phyloP scores from a whole-genome alignment of 345 rosid genomes.

The Citrus trifoliata region DNA sequence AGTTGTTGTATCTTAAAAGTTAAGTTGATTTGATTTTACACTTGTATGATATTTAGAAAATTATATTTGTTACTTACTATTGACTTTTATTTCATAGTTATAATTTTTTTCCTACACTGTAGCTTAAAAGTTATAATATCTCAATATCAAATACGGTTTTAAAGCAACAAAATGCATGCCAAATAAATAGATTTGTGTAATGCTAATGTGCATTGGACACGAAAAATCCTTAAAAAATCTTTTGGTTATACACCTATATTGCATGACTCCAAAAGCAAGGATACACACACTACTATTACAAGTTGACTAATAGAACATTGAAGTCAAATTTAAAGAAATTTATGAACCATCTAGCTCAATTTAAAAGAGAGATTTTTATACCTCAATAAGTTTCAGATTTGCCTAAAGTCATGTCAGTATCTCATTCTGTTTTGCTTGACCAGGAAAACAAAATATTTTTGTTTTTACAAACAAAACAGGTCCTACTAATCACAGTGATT shows the following conservation, averaged over 20 bases:
- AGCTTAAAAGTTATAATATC: too few species aligned
- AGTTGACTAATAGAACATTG: neutral
- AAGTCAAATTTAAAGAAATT: neutral
- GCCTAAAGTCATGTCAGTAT: neutral
- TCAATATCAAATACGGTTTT: too few species aligned
- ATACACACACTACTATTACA: neutral
- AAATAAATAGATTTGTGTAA: neutral
- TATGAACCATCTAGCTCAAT: neutral
- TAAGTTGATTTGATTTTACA: too few species aligned
- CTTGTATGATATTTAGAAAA: too few species aligned
- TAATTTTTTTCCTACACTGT: too few species aligned
- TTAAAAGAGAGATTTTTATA: neutral
- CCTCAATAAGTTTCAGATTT: neutral
- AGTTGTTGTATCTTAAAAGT: accelerated
- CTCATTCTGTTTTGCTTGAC: neutral
- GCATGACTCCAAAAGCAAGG: neutral
- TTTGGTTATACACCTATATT: neutral
- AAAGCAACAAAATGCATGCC: neutral
- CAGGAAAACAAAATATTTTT: too few species aligned
- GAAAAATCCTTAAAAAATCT: neutral
- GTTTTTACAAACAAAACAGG: too few species aligned
- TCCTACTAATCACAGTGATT: too few species aligned
- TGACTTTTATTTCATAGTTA: too few species aligned
- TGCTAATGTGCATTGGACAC: neutral
- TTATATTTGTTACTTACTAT: too few species aligned